phyloP scores from a whole-genome alignment of 169 alveolate species.

The Plasmodium cynomolgi region DNA sequence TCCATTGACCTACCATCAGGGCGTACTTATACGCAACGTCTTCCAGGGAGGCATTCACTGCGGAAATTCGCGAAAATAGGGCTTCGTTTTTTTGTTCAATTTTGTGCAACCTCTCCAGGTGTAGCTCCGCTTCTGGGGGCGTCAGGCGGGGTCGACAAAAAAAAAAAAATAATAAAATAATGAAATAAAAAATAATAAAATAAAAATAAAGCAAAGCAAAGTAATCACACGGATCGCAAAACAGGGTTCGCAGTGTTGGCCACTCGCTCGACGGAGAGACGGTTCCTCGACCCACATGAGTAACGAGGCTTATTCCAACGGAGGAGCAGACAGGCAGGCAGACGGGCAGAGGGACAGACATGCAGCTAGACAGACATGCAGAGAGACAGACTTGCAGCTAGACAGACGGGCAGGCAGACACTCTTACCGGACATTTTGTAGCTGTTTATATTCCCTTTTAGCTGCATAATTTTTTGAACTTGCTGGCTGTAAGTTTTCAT shows the following conservation, averaged over 20 bases:
- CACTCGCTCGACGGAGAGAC: neutral
- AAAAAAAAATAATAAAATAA: neutral
- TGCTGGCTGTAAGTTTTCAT: constrained; percentile 46
- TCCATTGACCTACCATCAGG: constrained; percentile 10
- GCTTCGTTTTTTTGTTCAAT: constrained; percentile 30
- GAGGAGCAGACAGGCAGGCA: too few relatives aligned
- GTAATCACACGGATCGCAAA: neutral
- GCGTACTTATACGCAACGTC: constrained; percentile 31
- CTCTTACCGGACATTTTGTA: constrained; percentile 37
- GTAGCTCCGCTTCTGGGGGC: constrained; percentile 31
- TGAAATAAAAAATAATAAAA: neutral
- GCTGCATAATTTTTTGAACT: constrained; percentile 25
- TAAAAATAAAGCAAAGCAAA: neutral
- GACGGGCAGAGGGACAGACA: too few relatives aligned
- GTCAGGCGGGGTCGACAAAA: neutral
- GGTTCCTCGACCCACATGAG: too few relatives aligned
- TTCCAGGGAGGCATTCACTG: constrained; percentile 30
- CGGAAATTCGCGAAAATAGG: constrained; percentile 21
- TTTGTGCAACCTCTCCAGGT: constrained; percentile 12
- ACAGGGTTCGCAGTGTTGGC: neutral
- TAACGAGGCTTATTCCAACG: too few relatives aligned
- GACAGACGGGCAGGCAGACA: neutral
- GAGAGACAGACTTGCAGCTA: neutral
- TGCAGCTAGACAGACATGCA: neutral
- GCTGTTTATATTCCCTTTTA: constrained; percentile 48